phyloP scores from a whole-genome alignment of 345 rosid species.

The Hypericum perforatum region DNA sequence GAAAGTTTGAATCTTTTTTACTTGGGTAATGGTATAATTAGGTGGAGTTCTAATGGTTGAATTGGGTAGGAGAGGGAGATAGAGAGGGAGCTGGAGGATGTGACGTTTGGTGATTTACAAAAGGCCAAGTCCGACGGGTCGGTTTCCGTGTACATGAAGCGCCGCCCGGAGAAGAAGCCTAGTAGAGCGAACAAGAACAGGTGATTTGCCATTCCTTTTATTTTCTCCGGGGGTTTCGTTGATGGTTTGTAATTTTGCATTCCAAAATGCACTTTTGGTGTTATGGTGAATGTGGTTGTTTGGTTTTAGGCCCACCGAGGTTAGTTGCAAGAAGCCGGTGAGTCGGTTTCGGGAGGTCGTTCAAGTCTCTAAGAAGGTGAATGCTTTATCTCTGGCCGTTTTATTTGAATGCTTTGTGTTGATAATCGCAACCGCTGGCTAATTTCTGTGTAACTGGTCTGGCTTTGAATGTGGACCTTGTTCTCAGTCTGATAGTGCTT shows the following conservation, averaged over 20 bases:
- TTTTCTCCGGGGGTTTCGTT: background rate
- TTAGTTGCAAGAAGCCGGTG: conserved; percentile 69
- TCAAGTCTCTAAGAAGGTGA: conserved; percentile 69
- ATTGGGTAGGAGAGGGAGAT: conserved; percentile 40
- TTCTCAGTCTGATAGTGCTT: too few relatives aligned
- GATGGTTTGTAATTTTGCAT: background rate
- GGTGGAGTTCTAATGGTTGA: too few relatives aligned
- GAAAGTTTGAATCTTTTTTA: too few relatives aligned
- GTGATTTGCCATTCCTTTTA: conserved; percentile 14
- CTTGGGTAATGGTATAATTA: too few relatives aligned
- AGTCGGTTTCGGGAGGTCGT: conserved; percentile 62
- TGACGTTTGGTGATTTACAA: conserved; percentile 74
- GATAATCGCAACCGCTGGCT: too few relatives aligned
- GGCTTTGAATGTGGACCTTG: too few relatives aligned
- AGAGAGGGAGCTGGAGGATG: conserved; percentile 52
- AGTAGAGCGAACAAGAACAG: conserved; percentile 69
- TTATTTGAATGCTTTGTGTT: background rate
- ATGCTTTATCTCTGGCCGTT: background rate
- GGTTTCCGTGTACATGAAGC: conserved; percentile 26
- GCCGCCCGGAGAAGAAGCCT: conserved; percentile 28
- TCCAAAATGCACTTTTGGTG: background rate
- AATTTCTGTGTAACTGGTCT: too few relatives aligned
- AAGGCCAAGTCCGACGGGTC: conserved; percentile 66
- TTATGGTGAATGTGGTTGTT: background rate
- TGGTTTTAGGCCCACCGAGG: conserved; percentile 56